Evolutionary conservation across 148 eudicot species (phyloP).

Genomic region (Gaultheria prostrata): DNA sequence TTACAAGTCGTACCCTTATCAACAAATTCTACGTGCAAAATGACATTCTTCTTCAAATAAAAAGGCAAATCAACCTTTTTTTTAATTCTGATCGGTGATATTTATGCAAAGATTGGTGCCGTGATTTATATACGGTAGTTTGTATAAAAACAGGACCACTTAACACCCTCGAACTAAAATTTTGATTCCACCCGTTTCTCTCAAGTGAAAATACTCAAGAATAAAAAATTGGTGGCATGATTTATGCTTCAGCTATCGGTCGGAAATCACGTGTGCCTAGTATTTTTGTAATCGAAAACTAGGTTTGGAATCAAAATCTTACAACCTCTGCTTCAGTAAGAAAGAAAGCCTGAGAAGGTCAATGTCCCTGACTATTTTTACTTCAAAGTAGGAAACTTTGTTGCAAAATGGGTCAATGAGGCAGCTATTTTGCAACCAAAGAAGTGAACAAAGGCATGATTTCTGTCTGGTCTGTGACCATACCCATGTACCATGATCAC

Average conservation of each 20-base stretch:
- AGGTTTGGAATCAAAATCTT: neutral
- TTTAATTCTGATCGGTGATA: too few relatives aligned
- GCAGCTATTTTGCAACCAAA: neutral
- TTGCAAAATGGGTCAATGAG: neutral
- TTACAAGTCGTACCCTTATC: too few relatives aligned
- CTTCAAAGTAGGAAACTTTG: neutral
- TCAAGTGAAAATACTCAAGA: neutral
- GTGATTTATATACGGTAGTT: too few relatives aligned
- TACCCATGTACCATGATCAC: neutral
- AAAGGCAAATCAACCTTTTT: too few relatives aligned
- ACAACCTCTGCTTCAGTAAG: neutral
- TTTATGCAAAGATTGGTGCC: too few relatives aligned
- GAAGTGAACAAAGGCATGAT: neutral
- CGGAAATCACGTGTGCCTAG: neutral
- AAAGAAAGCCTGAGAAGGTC: neutral
- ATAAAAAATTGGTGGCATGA: neutral
- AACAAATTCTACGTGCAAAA: neutral
- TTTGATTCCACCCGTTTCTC: neutral
- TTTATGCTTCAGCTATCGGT: too few relatives aligned
- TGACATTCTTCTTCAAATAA: neutral
- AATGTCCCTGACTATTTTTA: neutral
- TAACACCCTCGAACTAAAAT: neutral
- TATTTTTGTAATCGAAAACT: too few relatives aligned
- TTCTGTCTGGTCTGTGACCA: neutral
- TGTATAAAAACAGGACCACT: neutral